Evolutionary conservation across 2,329 filamentous ascomycete genomes (phyloP).

Genomic region (Epichloe sylvatica): DNA sequence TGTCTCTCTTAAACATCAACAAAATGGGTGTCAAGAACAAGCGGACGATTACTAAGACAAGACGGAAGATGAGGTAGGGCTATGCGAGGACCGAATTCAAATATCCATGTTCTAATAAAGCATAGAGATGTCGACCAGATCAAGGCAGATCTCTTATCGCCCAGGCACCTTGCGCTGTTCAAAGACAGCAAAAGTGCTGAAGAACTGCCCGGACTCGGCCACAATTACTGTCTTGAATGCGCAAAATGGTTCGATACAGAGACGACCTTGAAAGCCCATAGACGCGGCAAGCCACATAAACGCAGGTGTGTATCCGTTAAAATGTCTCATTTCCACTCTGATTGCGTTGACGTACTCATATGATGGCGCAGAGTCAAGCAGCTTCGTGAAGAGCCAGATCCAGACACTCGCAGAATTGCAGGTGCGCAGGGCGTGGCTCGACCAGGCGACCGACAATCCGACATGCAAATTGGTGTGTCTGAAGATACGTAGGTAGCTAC

Average conservation of each 20-base stretch:
- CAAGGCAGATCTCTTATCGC: conserved; percentile 63
- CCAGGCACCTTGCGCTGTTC: conserved; percentile 68
- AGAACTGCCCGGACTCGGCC: conserved; percentile 75
- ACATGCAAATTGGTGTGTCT: not conserved
- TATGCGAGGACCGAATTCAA: not conserved
- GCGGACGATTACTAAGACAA: conserved; percentile 58
- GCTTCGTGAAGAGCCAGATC: conserved; percentile 72
- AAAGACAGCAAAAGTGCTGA: conserved; percentile 67
- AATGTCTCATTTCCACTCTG: not conserved
- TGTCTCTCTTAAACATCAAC: not conserved
- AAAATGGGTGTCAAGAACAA: conserved; percentile 56
- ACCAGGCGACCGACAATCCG: conserved; percentile 43
- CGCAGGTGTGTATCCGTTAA: conserved; percentile 39
- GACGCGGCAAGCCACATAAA: conserved; percentile 85
- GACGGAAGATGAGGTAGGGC: conserved; percentile 53
- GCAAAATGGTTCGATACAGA: conserved; percentile 93
- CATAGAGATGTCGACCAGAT: conserved; percentile 86
- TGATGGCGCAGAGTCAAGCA: conserved; percentile 52
- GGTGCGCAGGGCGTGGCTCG: conserved; percentile 64
- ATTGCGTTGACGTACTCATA: not conserved
- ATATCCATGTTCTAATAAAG: not conserved
- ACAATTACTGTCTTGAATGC: conserved; percentile 82
- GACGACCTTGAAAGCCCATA: conserved; percentile 58
- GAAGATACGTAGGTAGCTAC: not conserved
- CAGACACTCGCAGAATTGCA: conserved; percentile 73